phyloP scores from a whole-genome alignment of 2,329 filamentous ascomycete genomes.

The Xylariaceae sp. region DNA sequence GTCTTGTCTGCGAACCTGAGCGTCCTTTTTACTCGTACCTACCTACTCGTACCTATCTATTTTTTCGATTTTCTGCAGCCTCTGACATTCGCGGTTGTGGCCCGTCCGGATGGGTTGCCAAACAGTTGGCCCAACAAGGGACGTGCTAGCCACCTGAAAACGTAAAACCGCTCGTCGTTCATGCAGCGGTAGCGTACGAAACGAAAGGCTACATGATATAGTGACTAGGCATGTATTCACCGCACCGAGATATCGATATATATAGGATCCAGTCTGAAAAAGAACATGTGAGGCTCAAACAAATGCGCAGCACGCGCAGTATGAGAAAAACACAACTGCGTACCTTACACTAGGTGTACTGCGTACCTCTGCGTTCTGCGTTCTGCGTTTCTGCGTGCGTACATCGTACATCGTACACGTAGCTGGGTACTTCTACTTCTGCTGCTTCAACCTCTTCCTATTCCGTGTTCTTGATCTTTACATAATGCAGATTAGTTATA shows the following conservation, averaged over 20 bases:
- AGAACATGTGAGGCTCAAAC: background rate
- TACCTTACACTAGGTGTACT: background rate
- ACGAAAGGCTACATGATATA: background rate
- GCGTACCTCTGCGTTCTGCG: background rate
- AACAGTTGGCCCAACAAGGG: background rate
- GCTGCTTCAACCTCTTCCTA: background rate
- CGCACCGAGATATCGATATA: background rate
- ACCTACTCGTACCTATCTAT: background rate
- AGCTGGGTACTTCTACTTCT: background rate
- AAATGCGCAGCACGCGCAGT: background rate
- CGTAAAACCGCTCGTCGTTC: background rate
- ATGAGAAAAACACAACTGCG: background rate
- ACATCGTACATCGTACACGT: background rate
- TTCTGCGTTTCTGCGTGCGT: background rate
- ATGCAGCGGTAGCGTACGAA: background rate
- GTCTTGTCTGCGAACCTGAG: background rate
- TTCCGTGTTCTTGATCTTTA: background rate
- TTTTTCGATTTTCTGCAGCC: background rate
- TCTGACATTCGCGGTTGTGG: background rate
- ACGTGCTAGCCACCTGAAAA: background rate
- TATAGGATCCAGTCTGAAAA: background rate
- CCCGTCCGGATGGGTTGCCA: background rate
- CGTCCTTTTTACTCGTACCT: background rate
- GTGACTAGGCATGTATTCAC: background rate
- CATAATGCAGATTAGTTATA: background rate